Evolutionary conservation across 257 asterid genomes (phyloP).

Genomic region (Plantago elongata): DNA sequence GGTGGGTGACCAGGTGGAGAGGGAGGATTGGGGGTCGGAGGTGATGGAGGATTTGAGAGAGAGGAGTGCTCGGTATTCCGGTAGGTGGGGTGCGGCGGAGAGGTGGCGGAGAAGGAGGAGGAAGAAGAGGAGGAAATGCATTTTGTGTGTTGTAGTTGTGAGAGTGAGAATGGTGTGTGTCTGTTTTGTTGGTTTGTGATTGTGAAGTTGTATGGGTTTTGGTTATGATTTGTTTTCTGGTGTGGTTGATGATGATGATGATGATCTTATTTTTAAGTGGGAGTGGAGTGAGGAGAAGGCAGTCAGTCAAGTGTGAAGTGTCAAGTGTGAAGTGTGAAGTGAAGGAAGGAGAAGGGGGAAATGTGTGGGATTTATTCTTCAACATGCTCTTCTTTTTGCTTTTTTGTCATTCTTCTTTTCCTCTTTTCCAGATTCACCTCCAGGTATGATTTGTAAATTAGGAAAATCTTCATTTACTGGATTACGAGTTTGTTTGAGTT

Average conservation of each 20-base stretch:
- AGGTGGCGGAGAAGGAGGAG: constrained; percentile 19
- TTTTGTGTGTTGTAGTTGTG: too few relatives aligned
- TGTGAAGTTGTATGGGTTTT: too few relatives aligned
- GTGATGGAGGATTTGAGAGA: constrained; percentile 60
- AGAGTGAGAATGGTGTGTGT: neutral
- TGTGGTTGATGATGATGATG: too few relatives aligned
- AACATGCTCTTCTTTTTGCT: too few relatives aligned
- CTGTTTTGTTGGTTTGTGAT: neutral
- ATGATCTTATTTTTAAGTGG: neutral
- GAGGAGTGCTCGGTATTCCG: constrained; percentile 58
- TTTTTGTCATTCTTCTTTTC: constrained; percentile 6
- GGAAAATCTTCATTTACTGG: too few relatives aligned
- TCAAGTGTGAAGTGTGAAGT: neutral
- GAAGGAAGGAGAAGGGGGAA: constrained; percentile 14
- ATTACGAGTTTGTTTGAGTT: too few relatives aligned
- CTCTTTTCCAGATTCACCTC: too few relatives aligned
- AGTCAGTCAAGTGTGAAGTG: too few relatives aligned
- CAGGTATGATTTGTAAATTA: too few relatives aligned
- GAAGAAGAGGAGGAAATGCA: constrained; percentile 47
- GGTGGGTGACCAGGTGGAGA: constrained; percentile 55
- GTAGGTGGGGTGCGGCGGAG: constrained; percentile 28
- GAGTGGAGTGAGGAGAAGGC: neutral
- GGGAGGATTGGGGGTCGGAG: constrained; percentile 61
- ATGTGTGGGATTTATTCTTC: constrained; percentile 13
- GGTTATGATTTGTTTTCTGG: too few relatives aligned